Percentiles rank a stretch among this genome's conserved stretches.
Conservation (phyloP, 2,329 filamentous ascomycete species). For the Bertia moriformis region DNA sequence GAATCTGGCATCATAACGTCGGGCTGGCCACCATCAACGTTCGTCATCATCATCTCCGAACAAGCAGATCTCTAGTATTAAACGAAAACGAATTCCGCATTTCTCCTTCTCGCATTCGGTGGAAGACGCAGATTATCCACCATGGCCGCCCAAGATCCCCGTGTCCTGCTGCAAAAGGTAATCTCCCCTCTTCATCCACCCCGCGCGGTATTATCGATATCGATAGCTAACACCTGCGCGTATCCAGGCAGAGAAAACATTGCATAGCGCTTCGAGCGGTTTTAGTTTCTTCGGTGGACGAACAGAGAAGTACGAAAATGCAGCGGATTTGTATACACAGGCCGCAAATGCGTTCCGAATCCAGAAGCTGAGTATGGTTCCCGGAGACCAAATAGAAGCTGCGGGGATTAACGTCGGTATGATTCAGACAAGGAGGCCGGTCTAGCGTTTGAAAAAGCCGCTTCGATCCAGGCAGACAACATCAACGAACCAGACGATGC, state of each 20-base stretch:
- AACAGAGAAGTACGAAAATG: slow-evolving; percentile 78
- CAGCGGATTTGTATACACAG: slow-evolving; percentile 73
- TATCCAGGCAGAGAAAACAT: slow-evolving; percentile 69
- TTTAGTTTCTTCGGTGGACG: slow-evolving; percentile 82
- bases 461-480: slow-evolving; percentile 63
- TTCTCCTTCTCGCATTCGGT: too few species aligned
- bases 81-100: too few species aligned
- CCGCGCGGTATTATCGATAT: slow-evolving; percentile 12
- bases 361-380: slow-evolving; percentile 59
- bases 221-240: background rate
- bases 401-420: slow-evolving; percentile 1
- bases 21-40: too few species aligned
- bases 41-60: too few species aligned
- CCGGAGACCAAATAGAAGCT: slow-evolving; percentile 2
- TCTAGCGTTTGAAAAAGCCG: slow-evolving; percentile 72
- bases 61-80: too few species aligned
- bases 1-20: too few species aligned
- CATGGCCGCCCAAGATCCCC: slow-evolving; percentile 63
- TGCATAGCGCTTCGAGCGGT: slow-evolving; percentile 59
- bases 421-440: slow-evolving; percentile 67
- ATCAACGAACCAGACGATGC: slow-evolving; percentile 87
- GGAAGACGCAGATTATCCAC: too few species aligned
- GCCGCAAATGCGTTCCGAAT: slow-evolving; percentile 85
- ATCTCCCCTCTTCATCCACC: too few species aligned
- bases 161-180: slow-evolving; percentile 67